Conservation (phyloP, 139 green algal species). For the Chlamydomonas schloesseri region DNA sequence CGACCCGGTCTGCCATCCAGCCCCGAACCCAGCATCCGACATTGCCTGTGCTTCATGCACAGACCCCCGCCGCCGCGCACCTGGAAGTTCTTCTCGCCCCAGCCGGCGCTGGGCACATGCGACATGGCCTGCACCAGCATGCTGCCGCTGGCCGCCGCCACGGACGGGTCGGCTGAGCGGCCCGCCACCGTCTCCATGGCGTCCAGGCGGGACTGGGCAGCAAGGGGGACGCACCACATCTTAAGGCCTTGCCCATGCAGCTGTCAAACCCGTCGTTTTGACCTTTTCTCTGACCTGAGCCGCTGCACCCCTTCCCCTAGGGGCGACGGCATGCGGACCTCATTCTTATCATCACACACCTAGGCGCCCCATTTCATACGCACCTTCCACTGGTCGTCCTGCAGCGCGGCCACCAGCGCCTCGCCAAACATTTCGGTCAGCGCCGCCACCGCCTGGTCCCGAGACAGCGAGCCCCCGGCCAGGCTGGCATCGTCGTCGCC, state of each 20-base stretch:
- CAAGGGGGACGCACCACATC: background rate
- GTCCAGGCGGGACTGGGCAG: slow-evolving; percentile 78
- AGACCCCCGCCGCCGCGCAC: slow-evolving; percentile 47
- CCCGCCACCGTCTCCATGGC: slow-evolving; percentile 76
- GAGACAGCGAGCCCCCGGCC: slow-evolving; percentile 49
- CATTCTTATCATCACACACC: too few species aligned
- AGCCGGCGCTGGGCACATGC: slow-evolving; percentile 78
- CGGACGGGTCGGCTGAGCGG: slow-evolving; percentile 53
- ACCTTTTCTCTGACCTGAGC: too few species aligned
- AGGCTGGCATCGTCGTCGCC: slow-evolving; percentile 62
- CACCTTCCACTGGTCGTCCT: slow-evolving; percentile 89
- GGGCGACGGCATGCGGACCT: too few species aligned
- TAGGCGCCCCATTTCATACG: too few species aligned
- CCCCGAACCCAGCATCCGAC: too few species aligned
- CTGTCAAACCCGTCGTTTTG: too few species aligned
- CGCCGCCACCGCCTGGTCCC: slow-evolving; percentile 65
- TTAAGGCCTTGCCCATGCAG: too few species aligned
- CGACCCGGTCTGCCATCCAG: too few species aligned
- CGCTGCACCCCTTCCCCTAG: too few species aligned
- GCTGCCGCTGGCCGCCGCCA: slow-evolving; percentile 44
- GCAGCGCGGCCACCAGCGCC: slow-evolving; percentile 67
- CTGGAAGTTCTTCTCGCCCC: slow-evolving; percentile 98
- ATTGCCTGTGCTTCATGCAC: too few species aligned
- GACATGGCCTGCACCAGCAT: slow-evolving; percentile 77
- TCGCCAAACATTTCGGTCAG: slow-evolving; percentile 74